phyloP scores from a whole-genome alignment of 176 grass and related monocot species.

The Aegilops speltoides region DNA sequence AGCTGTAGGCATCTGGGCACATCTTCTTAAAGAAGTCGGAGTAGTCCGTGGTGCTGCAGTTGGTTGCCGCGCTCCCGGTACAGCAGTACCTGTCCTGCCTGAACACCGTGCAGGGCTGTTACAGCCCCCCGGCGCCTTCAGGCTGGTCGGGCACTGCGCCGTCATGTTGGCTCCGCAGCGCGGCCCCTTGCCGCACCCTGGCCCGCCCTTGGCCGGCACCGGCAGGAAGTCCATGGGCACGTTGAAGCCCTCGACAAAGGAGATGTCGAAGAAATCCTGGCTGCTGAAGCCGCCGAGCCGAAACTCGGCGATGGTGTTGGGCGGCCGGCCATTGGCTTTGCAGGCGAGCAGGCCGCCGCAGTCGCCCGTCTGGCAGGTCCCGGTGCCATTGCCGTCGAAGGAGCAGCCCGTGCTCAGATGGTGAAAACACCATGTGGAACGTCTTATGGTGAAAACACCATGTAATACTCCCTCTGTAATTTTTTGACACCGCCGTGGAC shows the following conservation, averaged over 20 bases:
- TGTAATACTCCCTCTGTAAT: too few species aligned
- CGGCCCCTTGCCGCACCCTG: neutral
- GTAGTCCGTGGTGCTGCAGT: neutral
- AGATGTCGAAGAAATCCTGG: too few species aligned
- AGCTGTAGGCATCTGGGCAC: neutral
- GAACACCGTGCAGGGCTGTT: neutral
- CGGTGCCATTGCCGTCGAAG: neutral
- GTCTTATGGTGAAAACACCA: too few species aligned
- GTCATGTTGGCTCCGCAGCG: neutral
- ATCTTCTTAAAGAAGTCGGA: neutral
- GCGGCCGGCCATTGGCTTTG: neutral
- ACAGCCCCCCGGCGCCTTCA: neutral
- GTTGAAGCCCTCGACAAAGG: too few species aligned
- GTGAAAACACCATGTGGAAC: too few species aligned
- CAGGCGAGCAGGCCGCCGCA: slow-evolving; percentile 17
- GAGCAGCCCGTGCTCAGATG: slow-evolving; percentile 13
- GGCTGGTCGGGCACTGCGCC: neutral
- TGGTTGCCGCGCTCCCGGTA: neutral
- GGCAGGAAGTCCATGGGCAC: too few species aligned
- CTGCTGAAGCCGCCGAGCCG: neutral
- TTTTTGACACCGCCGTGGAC: too few species aligned
- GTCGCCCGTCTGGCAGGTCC: neutral
- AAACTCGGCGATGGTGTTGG: slow-evolving; percentile 25
- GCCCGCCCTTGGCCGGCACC: too few species aligned
- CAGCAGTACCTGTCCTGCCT: neutral